Conservation (phyloP, 129 eudicot genomes). For the Mikania micrantha region DNA sequence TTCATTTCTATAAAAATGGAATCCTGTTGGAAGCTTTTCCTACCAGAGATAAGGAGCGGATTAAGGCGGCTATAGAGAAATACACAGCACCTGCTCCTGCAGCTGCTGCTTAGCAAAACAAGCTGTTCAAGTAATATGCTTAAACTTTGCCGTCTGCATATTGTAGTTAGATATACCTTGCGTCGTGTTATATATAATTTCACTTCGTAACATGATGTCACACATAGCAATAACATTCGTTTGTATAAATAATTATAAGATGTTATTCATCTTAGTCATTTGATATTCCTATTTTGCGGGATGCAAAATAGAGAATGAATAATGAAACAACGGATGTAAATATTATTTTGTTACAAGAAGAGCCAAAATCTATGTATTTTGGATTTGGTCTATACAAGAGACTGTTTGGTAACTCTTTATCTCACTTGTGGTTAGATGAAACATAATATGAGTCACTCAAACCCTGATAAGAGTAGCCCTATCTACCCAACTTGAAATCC, state of each 20-base stretch:
- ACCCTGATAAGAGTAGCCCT: too few species aligned
- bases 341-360: not conserved
- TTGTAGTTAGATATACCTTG: constrained; percentile 13
- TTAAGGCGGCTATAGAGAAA: too few species aligned
- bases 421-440: too few species aligned
- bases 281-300: constrained; percentile 3
- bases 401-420: too few species aligned
- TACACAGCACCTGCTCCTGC: not conserved
- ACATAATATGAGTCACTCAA: too few species aligned
- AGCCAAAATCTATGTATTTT: not conserved
- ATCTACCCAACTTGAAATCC: too few species aligned
- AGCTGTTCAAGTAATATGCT: constrained; percentile 18
- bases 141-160: constrained; percentile 14
- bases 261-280: constrained; percentile 9
- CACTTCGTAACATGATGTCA: too few species aligned
- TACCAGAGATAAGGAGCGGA: too few species aligned
- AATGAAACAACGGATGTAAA: not conserved
- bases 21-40: not conserved
- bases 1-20: constrained; percentile 79
- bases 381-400: too few species aligned
- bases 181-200: constrained; percentile 12
- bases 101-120: constrained; percentile 36
- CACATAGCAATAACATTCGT: too few species aligned
- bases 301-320: not conserved
- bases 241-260: not conserved